A percentile compares a stretch with the other conserved stretches of the same genome.
phyloP scores from a whole-genome alignment of 345 rosid genomes.

The Syzygium aromaticum region DNA sequence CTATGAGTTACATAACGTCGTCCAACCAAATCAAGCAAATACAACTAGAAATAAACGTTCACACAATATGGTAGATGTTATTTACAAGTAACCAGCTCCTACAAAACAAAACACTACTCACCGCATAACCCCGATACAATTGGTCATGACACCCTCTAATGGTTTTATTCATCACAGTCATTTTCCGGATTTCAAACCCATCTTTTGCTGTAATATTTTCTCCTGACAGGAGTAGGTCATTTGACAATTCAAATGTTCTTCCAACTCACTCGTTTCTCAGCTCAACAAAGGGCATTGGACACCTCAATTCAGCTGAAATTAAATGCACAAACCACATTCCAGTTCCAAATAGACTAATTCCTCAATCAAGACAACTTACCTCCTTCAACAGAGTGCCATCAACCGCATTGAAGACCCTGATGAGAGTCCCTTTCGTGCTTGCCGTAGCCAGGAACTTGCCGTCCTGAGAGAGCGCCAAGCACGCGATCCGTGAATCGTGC shows the following conservation, averaged over 20 bases:
- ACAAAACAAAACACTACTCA: neutral
- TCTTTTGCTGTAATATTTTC: neutral
- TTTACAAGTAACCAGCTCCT: neutral
- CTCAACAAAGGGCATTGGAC: neutral
- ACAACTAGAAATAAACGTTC: neutral
- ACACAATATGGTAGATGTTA: neutral
- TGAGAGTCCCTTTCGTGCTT: slow-evolving; percentile 83
- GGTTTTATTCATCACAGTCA: neutral
- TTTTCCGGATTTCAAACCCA: neutral
- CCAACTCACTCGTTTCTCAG: neutral
- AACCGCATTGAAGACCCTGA: slow-evolving; percentile 64
- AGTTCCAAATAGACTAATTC: neutral
- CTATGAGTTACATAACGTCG: neutral
- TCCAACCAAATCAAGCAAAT: neutral
- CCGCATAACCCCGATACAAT: neutral
- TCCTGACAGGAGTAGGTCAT: neutral
- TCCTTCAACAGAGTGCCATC: slow-evolving; percentile 82
- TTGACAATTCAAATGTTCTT: neutral
- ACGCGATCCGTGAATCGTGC: slow-evolving; percentile 89
- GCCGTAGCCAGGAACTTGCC: slow-evolving; percentile 83
- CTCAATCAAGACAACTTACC: slow-evolving; percentile 21
- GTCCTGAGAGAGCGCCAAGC: slow-evolving; percentile 77
- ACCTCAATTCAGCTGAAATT: neutral
- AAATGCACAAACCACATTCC: neutral
- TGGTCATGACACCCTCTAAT: neutral